Base-by-base conservation (phyloP, 106 monocot species). In the Platanthera zijinensis region DNA sequence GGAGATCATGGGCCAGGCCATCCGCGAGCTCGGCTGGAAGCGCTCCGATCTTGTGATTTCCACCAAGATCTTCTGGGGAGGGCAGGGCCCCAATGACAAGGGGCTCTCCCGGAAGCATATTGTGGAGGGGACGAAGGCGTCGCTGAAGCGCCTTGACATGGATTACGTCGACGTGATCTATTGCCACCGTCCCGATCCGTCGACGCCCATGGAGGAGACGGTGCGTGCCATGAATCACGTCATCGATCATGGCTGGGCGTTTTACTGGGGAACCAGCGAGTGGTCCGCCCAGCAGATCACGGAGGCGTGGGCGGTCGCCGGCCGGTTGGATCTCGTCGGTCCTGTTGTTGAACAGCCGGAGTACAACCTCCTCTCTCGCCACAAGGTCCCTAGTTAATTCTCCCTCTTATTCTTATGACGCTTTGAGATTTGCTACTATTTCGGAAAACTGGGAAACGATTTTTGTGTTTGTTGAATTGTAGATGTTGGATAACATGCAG, bases 291-390 rank as follows among this genome's bases (percentile, higher is more conserved):
- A 62, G n/a, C 61, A 62, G 61, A 62, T 62, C 61, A 62, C 61
- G 2, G 18, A 62, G 61, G 61, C 61, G 6, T 14, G 13, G 61
- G 6, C 13, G 6, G 61, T 6, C 7, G 61, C 61, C 18, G 14
- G 13, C 6, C 6, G n/a, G 61, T 19, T n/a, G 1, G n/a, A 62
- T 19, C 18, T 62, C 61, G 61, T 19, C n/a, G n/a, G n/a, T 6
- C 61, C 61, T 6, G 18, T 62, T 6, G 18, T 19, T 15, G n/a
- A n/a, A 15, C 61, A 62, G 61, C 61, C 61, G 9, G n/a, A 62
- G 61, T 62, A 62, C 61, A 62, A 62, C 61, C 61, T 62, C n/a
- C 61, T 62, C n/a, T 14, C 18, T 6, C 61, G 61, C 61, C n/a
- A 62, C 61, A 62, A 53, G 52, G 52, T 53, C 39, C 39, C 39